Evolutionary conservation across 192 early-diverging fungal species (phyloP), one percentile per base, ranked within the genome.

Genomic region (Entomortierella lignicola): DNA sequence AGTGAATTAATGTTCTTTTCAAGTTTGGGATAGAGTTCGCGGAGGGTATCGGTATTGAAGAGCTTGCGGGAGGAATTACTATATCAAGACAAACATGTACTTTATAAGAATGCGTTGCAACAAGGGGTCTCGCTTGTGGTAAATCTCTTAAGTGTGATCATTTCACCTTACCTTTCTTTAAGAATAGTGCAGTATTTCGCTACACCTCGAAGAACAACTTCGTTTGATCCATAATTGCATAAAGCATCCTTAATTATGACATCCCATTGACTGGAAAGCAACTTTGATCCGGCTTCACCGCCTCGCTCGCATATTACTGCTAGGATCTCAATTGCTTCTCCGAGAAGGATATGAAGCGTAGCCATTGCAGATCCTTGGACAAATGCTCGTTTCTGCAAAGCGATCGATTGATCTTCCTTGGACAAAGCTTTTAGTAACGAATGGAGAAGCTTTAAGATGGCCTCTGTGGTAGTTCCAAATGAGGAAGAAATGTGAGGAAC

Each of bases 1-100:
- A 86, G 72, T 13, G 88, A 91, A 32, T 85, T 88, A 43, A 96
- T 63, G 63, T 92, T 91, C 30, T 54, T 55, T 48, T 87, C 82
- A 21, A 95, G 48, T n/a, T 82, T 41, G 3, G 81, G 77, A 48
- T 89, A 83, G 10, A 92, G 69, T 23, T 57, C 71, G 10, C 83
- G 64, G n/a, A 94, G 79, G 34, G 47, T 30, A 6, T 85, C 83
- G 8, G 67, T 47, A 10, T 57, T 55, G 55, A 92, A 88, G 0
- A 68, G 42, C 2, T 70, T 47, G 37, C 41, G 37, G 21, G 69
- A 54, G 17, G 55, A n/a, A 31, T 80, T 74, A 62, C 74, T 72
- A 59, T n/a, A n/a, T n/a, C 39, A 27, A 37, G 20, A 15, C 8
- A 43, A 7, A 23, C 7, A 67, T n/a, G 26, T 32, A 52, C 34